Evolutionary conservation across 768 basidiomycete genomes (phyloP).

Genomic region (Rhizopogon vesiculosus): DNA sequence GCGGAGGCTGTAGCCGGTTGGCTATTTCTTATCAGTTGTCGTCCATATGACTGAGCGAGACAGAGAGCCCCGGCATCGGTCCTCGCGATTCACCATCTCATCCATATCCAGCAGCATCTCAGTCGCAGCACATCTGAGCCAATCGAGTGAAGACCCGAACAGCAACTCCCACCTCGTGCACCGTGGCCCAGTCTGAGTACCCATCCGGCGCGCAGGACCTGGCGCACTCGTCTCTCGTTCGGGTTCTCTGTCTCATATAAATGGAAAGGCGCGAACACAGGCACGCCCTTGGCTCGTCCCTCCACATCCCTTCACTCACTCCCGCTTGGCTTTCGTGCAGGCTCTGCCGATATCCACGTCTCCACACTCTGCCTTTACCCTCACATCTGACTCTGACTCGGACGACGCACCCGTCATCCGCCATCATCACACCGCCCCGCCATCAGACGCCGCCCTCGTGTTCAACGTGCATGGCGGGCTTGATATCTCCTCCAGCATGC

Average conservation of each 20-base stretch:
- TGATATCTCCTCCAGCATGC: slow-evolving; percentile 33
- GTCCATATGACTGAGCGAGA: too few relatives aligned
- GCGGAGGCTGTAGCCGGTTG: too few relatives aligned
- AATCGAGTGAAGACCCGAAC: background rate
- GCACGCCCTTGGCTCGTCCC: background rate
- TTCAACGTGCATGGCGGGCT: slow-evolving; percentile 24
- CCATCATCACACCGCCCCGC: background rate
- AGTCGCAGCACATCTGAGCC: too few relatives aligned
- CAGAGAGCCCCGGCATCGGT: too few relatives aligned
- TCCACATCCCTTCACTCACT: background rate
- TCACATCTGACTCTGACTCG: background rate
- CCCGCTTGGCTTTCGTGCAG: background rate
- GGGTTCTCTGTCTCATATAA: background rate
- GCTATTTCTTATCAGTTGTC: too few relatives aligned
- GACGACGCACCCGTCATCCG: background rate
- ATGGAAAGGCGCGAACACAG: background rate
- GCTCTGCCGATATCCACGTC: background rate
- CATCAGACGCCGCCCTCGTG: slow-evolving; percentile 1
- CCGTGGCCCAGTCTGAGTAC: background rate
- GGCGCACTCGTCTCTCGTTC: background rate
- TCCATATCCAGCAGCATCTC: too few relatives aligned
- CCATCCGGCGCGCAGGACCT: background rate
- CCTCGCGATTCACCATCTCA: too few relatives aligned
- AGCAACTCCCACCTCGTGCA: background rate
- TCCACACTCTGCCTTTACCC: background rate